Conservation (phyloP, 768 basidiomycete genomes). For the Serendipita sp. region DNA sequence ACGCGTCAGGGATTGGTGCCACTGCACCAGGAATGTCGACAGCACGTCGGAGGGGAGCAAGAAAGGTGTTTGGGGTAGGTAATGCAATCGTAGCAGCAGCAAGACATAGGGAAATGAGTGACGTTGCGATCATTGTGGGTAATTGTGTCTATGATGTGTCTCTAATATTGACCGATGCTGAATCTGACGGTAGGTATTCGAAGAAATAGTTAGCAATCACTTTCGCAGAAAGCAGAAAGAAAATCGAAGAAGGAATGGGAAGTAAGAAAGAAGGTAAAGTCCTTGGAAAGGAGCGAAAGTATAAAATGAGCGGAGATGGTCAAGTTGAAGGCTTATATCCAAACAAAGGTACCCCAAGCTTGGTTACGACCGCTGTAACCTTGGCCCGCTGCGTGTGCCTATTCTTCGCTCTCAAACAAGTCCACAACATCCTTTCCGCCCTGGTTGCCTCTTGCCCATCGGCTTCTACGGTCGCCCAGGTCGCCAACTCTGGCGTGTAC, state of each 20-base stretch:
- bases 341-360: no score
- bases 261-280: not conserved
- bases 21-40: not conserved
- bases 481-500: no score
- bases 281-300: not conserved
- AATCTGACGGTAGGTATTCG: not conserved
- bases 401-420: no score
- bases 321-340: no score
- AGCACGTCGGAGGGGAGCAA: not conserved
- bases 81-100: not conserved
- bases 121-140: not conserved
- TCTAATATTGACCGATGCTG: not conserved
- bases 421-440: no score
- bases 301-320: no score
- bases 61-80: not conserved
- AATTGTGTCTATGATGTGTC: not conserved
- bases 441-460: no score
- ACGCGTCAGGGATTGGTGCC: not conserved
- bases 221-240: slow-evolving; percentile 4
- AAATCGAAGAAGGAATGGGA: not conserved
- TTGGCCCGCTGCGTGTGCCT: no score
- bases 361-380: no score
- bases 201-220: not conserved
- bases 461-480: no score
- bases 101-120: not conserved